phyloP scores from a whole-genome alignment of 2,329 filamentous ascomycete species.

The Fusarium chlamydosporum region DNA sequence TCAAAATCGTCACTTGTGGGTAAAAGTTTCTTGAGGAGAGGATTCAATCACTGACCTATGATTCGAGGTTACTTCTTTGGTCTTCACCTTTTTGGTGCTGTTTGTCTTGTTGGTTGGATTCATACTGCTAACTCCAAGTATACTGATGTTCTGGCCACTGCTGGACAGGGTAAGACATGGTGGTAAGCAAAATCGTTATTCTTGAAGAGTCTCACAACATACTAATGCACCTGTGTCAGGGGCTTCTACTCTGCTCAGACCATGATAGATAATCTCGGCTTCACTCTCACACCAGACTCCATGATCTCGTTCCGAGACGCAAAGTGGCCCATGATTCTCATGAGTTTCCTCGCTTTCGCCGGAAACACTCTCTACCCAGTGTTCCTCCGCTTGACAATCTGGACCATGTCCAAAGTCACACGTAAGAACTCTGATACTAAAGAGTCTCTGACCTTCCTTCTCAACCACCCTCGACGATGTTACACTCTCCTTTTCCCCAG shows the following conservation, averaged over 20 bases:
- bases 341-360: conserved; percentile 64
- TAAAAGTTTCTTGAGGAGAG: accelerated
- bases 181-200: conserved; percentile 56
- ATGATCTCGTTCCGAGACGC: conserved; percentile 65
- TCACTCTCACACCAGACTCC: conserved; percentile 65
- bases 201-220: accelerated
- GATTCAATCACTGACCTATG: neutral
- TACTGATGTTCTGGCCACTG: conserved; percentile 54
- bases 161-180: conserved; percentile 60
- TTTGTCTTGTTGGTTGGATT: conserved; percentile 65
- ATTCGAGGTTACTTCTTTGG: conserved; percentile 60
- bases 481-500: conserved; percentile 74
- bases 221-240: conserved; percentile 48
- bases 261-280: conserved; percentile 66
- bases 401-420: conserved; percentile 64
- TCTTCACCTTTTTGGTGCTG: conserved; percentile 62
- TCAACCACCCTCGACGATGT: conserved; percentile 73
- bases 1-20: conserved; percentile 61
- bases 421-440: conserved; percentile 56
- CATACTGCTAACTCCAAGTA: conserved; percentile 58
- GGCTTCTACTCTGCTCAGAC: conserved; percentile 65
- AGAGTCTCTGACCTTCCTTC: conserved; percentile 67
- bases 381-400: conserved; percentile 70
- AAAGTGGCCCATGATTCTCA: conserved; percentile 60
- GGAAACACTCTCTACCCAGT: conserved; percentile 71